Evolutionary conservation across 768 basidiomycete genomes (phyloP).

Genomic region (Crucibulum laeve): DNA sequence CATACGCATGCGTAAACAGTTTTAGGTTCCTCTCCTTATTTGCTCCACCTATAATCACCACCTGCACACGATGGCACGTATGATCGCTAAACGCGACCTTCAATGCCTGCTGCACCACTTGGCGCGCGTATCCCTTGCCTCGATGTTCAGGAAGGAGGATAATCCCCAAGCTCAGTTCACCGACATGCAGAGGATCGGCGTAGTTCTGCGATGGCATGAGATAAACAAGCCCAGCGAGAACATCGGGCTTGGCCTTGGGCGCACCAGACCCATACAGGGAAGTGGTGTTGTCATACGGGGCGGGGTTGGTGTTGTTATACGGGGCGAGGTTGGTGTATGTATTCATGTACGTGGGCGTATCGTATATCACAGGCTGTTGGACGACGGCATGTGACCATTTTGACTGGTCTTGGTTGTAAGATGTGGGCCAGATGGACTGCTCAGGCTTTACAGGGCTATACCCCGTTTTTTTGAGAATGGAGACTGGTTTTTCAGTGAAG

Average conservation of each 20-base stretch:
- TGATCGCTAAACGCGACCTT: constrained; percentile 41
- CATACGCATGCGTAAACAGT: constrained; percentile 41
- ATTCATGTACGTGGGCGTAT: not conserved
- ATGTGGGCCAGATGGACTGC: too few species aligned
- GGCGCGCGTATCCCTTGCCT: constrained; percentile 37
- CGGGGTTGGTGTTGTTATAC: too few species aligned
- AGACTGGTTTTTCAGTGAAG: too few species aligned
- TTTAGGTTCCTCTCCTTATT: constrained; percentile 37
- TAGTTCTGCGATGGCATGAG: constrained; percentile 24
- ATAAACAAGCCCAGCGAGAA: constrained; percentile 38
- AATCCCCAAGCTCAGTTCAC: constrained; percentile 56
- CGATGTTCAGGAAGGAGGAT: constrained; percentile 33
- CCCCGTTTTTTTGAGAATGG: too few species aligned
- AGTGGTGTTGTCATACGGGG: too few species aligned
- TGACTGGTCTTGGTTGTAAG: too few species aligned
- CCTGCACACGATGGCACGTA: constrained; percentile 49
- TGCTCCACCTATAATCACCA: constrained; percentile 41
- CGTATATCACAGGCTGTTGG: too few species aligned
- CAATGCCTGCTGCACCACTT: constrained; percentile 41
- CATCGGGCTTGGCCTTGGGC: not conserved
- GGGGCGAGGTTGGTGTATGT: not conserved
- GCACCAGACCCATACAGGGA: not conserved
- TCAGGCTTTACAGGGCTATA: too few species aligned
- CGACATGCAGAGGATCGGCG: constrained; percentile 23
- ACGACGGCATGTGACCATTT: too few species aligned